phyloP scores from a whole-genome alignment of 2,329 filamentous ascomycete genomes.

The Mycosphaerella arachidis region DNA sequence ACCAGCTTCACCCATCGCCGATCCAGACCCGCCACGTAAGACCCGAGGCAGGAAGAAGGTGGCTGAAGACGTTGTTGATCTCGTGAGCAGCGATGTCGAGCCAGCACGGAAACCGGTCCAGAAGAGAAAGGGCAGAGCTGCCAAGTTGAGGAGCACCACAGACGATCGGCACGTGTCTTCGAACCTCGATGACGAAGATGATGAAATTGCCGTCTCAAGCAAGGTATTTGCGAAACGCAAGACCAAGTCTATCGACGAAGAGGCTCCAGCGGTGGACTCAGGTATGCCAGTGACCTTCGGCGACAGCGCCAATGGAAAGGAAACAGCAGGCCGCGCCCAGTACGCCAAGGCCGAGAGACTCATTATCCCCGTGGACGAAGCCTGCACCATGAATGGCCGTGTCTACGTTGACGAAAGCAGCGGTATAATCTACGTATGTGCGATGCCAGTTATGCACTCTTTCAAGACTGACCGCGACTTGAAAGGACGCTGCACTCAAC shows the following conservation, averaged over 20 bases:
- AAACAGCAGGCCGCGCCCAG: constrained; percentile 30
- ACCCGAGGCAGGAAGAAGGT: constrained; percentile 1
- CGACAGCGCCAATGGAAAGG: constrained; percentile 16
- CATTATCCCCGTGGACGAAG: constrained; percentile 47
- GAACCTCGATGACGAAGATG: constrained; percentile 1
- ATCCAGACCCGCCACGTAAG: constrained; percentile 12
- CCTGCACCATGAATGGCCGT: constrained; percentile 30
- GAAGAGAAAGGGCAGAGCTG: constrained; percentile 9
- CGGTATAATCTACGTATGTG: constrained; percentile 60
- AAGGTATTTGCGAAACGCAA: background rate
- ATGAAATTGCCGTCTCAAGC: background rate
- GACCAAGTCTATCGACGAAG: constrained; percentile 2
- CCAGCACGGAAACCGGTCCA: background rate
- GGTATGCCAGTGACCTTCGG: constrained; percentile 9
- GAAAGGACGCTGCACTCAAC: constrained; percentile 64
- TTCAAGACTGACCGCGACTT: background rate
- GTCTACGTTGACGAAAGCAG: constrained; percentile 62
- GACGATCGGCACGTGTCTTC: constrained; percentile 5
- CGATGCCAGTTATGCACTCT: background rate
- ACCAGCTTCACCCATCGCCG: constrained; percentile 9
- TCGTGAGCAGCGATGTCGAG: background rate
- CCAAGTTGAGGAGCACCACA: constrained; percentile 2
- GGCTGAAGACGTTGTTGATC: background rate
- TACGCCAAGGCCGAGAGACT: constrained; percentile 41
- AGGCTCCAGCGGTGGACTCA: constrained; percentile 3